Evolutionary conservation across 2,329 filamentous ascomycete genomes (phyloP), one percentile per base, ranked within the genome.

Genomic region (Seiridium cupressi): DNA sequence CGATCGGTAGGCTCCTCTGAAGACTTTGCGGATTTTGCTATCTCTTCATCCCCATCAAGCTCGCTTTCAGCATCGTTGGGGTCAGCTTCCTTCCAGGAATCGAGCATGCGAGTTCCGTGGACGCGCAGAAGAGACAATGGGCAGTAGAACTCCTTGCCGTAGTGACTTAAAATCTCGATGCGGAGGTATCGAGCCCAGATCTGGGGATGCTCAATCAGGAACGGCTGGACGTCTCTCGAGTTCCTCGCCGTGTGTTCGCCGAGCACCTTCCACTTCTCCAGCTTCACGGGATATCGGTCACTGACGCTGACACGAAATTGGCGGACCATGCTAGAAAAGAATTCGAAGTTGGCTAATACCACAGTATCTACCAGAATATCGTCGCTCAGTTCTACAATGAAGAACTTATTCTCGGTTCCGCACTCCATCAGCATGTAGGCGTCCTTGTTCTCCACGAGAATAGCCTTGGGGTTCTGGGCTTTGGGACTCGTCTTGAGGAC

Each of bases 341-440:
- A 99, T 74, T 99, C 95, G 69, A 96, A 99, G 73, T 99, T 99
- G 63, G 94, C 95, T 58, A 99, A 82, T n/a, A 98, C 95, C 46
- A 99, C 83, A 0, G 95, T 99, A 72, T 99, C 95, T 61, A 99
- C 90, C 49, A 96, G 83, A 60, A 89, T 86, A 60, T 89, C 86
- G 70, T 96, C 92, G 74, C 92, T 98, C 36, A 99, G 82, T 76
- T 99, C 95, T 62, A 99, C 87, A 62, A 98, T 93, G 64, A 98
- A 83, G 71, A 96, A 97, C 75, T 98, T 98, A 78, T 96, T 94
- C 66, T 89, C 81, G 26, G 88, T 88, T 4, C 88, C 87, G 75
- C 95, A 99, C 72, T 94, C 91, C 65, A 97, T 91, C 51, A 98
- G 83, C 92, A 99, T 97, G 75, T 99, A 99, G 65, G 92, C 94